Evolutionary conservation across 139 green algal species (phyloP), one percentile per base, ranked within the genome.

Genomic region (Chara braunii): DNA sequence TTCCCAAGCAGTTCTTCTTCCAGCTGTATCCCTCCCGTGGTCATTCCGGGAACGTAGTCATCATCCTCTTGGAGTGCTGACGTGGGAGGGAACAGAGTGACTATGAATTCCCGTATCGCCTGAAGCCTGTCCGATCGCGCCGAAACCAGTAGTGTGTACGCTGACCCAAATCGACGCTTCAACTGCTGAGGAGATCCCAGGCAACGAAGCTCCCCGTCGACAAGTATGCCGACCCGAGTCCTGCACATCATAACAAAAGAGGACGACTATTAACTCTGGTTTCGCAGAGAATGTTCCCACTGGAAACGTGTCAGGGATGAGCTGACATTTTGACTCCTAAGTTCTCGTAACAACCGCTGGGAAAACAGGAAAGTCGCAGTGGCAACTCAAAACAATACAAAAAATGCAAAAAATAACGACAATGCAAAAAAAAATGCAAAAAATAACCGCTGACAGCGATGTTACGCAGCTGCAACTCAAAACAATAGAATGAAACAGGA

Each of bases 61-160:
- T 68, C 59, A 48, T 50, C 45, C 12, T 68, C 54, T 22, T 68
- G 14, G 23, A 45, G 26, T 6, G 45, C 22, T 14, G 14, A 53
- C 4, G 59, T 50, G 51, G 59, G 18, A 18, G 40, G 59, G 22
- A 68, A 68, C 32, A 68, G 9, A 22, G 60, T 64, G 60, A n/a
- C 37, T 35, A 70, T 66, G 45, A 70, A 70, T 24, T 9, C 4
- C 23, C 60, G 60, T n/a, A 70, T 68, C 18, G 18, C 51, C 6
- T 48, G 60, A 29, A 70, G 52, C 26, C 50, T 26, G 14, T 51
- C 12, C 8, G 44, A 51, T 8, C 22, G 18, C 2, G 51, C 51
- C 14, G 48, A 67, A 22, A 70, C 26, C 6, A 69, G n/a, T 1
- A 70, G 60, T 24, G 60, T 67, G 60, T 70, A 70, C 8, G 48